Evolutionary conservation across 129 eudicot species (phyloP).

Genomic region (Chrysanthemum lavandulifolium): DNA sequence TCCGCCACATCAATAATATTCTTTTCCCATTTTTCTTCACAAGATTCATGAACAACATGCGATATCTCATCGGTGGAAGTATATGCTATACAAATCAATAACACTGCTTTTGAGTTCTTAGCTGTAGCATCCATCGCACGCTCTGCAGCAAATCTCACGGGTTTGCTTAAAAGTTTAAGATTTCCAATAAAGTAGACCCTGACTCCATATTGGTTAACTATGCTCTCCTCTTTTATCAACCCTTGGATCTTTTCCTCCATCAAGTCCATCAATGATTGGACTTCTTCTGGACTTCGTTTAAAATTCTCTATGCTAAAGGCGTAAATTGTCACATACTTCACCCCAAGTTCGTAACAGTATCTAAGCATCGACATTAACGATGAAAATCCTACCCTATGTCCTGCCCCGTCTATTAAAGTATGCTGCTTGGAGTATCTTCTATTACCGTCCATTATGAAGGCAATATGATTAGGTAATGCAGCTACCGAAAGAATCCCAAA

Average conservation of each 20-base stretch:
- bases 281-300: neutral
- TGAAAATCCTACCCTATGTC: neutral
- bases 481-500: neutral
- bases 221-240: constrained; percentile 4
- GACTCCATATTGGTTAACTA: constrained; percentile 8
- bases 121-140: neutral
- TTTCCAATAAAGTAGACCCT: constrained; percentile 7
- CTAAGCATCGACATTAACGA: constrained; percentile 3
- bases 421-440: neutral
- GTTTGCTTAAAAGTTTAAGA: neutral
- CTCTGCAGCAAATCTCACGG: constrained; percentile 1
- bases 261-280: constrained; percentile 11
- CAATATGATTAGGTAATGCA: neutral
- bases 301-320: constrained; percentile 9
- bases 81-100: constrained; percentile 4
- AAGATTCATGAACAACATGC: neutral
- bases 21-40: neutral
- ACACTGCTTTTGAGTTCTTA: constrained; percentile 5
- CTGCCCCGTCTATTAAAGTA: neutral
- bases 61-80: constrained; percentile 2
- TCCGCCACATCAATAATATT: neutral
- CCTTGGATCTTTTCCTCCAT: constrained; percentile 5
- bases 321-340: constrained; percentile 7
- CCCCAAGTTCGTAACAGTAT: neutral
- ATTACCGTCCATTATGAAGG: neutral